Evolutionary conservation across 345 rosid species (phyloP), one percentile per base, ranked within the genome.

Genomic region (Acer saccharum): DNA sequence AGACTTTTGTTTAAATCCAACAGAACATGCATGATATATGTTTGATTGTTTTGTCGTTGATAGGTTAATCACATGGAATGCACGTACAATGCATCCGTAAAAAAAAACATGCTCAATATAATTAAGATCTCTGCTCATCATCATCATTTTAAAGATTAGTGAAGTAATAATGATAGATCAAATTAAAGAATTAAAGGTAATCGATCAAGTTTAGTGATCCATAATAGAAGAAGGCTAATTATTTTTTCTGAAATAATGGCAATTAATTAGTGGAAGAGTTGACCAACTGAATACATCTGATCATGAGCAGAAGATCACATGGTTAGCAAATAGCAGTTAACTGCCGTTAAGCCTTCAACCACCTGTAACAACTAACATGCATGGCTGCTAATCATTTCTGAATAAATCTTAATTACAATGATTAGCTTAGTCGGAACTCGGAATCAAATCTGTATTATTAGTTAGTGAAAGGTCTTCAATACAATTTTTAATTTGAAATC

Each of bases 21-120:
- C 21, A 13, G n/a, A 72, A 41, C 20, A n/a, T 6, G 23, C 20
- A 16, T 32, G 58, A 32, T 32, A 32, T 32, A 12, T 68, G 35
- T 29, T 35, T 20, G 12, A 32, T 54, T 71, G 18, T 16, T 52
- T 57, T 25, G 20, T 46, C 48, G 3, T 71, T 6, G 65, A n/a
- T 44, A 23, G n/a, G 75, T 57, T 71, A 65, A 65, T 39, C 79
- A 78, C 81, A 78, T 75, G 81, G 70, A 65, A 69, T 79, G 73
- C 73, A 23, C 25, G 25, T 23, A 74, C 55, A 69, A 62, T n/a
- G 18, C 43, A 71, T 69, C 73, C 6, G 41, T 50, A 50, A 12
- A 14, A 69, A 48, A 25, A 50, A 17, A 2, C 7, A 1, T 43
- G 46, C 39, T 3, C 39, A 35, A 35, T 32, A 35, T 35, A 35